Percentiles rank a stretch among this genome's conserved stretches.
Conservation (phyloP, 139 green algal species). For the Bryopsis sp. region DNA sequence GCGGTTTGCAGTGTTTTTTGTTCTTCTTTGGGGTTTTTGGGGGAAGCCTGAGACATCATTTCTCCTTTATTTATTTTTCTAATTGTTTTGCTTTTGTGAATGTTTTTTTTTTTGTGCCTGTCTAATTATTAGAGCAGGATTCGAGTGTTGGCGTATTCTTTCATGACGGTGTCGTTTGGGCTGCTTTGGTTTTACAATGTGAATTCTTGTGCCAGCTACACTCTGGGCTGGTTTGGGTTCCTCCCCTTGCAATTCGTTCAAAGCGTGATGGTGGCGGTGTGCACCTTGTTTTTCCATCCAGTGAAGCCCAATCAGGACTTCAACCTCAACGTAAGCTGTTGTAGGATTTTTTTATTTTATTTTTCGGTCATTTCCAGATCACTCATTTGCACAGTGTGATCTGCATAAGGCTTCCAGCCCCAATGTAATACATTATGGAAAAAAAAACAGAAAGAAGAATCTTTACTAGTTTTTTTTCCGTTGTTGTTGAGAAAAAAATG, state of each 20-base stretch:
- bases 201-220: conserved; percentile 12
- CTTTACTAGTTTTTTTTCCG: no score
- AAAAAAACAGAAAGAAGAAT: no score
- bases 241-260: conserved; percentile 16
- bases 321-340: neutral
- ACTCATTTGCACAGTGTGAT: neutral
- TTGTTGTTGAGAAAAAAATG: no score
- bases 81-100: neutral
- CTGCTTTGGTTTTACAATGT: conserved; percentile 17
- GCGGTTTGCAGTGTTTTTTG: neutral
- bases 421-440: neutral
- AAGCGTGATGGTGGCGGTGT: neutral
- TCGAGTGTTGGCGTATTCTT: conserved; percentile 10
- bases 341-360: neutral
- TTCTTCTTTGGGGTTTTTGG: conserved; percentile 6
- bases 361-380: neutral
- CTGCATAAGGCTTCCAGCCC: neutral
- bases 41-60: neutral
- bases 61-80: neutral
- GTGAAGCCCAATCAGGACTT: conserved; percentile 2
- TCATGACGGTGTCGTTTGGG: neutral
- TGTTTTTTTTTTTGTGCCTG: no score
- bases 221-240: conserved; percentile 16
- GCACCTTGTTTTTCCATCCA: neutral
- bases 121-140: no score